Percentiles rank a stretch among this genome's conserved stretches.
phyloP scores from a whole-genome alignment of 2,329 filamentous ascomycete genomes.

The Teratosphaeria destructans region DNA sequence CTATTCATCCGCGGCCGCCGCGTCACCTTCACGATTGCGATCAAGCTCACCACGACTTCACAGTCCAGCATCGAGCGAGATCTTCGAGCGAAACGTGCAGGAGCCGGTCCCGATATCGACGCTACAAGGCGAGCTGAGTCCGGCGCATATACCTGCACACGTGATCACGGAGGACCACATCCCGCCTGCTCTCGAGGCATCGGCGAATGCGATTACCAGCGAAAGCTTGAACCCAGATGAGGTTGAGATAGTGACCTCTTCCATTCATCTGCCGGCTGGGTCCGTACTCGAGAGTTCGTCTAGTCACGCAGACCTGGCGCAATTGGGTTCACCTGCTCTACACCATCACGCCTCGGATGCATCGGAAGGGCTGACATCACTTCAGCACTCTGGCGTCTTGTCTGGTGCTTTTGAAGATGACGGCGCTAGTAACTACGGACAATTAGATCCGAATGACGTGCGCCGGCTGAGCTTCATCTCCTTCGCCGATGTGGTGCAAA shows the following conservation, averaged over 20 bases:
- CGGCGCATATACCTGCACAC: constrained; percentile 74
- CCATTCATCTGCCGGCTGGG: constrained; percentile 68
- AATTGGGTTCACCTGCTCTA: constrained; percentile 12
- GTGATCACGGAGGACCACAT: constrained; percentile 93
- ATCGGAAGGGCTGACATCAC: constrained; percentile 49
- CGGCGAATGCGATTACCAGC: constrained; percentile 85
- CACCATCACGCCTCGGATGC: constrained; percentile 11
- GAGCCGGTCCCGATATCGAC: constrained; percentile 47
- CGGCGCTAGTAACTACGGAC: constrained; percentile 63
- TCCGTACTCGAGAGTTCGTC: constrained; percentile 40
- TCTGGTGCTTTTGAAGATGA: constrained; percentile 40
- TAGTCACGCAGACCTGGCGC: constrained; percentile 19
- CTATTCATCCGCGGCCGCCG: constrained; percentile 12
- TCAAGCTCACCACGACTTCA: constrained; percentile 64
- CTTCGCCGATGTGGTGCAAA: constrained; percentile 88
- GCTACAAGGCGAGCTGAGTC: constrained; percentile 57
- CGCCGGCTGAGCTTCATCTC: constrained; percentile 88
- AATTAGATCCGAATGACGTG: constrained; percentile 66
- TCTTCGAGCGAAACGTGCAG: constrained; percentile 93
- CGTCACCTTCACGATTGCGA: constrained; percentile 39
- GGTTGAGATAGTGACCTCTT: constrained; percentile 86
- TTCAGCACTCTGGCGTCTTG: constrained; percentile 68
- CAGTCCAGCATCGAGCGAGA: constrained; percentile 65
- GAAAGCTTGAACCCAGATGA: constrained; percentile 72
- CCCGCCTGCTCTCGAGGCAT: constrained; percentile 80